Base-by-base conservation (phyloP, 495 filamentous ascomycete species). In the Podospora anserina region DNA sequence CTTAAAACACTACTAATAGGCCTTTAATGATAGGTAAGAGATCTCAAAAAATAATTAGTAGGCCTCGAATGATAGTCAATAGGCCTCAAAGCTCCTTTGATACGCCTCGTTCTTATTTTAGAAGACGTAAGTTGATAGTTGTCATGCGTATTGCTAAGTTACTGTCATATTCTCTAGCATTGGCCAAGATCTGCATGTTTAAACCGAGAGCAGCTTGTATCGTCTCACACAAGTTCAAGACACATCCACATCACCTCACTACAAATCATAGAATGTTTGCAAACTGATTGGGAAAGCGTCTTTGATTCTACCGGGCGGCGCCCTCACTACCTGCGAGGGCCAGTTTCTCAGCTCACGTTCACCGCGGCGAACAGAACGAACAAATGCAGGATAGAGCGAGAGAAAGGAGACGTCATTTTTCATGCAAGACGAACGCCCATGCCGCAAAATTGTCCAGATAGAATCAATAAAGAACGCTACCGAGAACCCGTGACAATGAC, bases 301-400 rank as follows among this genome's bases (percentile, higher is more conserved):
- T 75, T 76, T 68, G 69, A 74, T 74, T 78, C 72, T 76, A 79
- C 69, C 64, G 67, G 75, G 76, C 72, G 68, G 68, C 56, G 71
- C 67, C 63, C 66, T 72, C 61, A 63, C 71, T 67, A 70, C 66
- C 67, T 72, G 71, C 68, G 67, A 73, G 67, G 72, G 74, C 68
- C 75, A 73, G 39, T 3, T 49, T 49, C 39, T 49, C 39, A 49
- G 39, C 39, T 49, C 39, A 11, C 39, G 15, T 16, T 13, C 39
- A 49, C 39, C 15, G 39, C 39, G 39, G 39, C 39, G 5, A 49
- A 49, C 39, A 16, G 5, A 49, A 49, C 0, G 39, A 70, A 71
- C 61, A 65, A 44, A 32, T 61, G 72, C 59, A 67, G 19, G 15
- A 58, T 7, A 67, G 7, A 65, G 65, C 68, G 71, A 63, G 68